These are phyloP conservation scores for Suillus fuscotomentosus DNA, from an alignment of 768 basidiomycete genomes.

Conservation along the genomic window DNA sequence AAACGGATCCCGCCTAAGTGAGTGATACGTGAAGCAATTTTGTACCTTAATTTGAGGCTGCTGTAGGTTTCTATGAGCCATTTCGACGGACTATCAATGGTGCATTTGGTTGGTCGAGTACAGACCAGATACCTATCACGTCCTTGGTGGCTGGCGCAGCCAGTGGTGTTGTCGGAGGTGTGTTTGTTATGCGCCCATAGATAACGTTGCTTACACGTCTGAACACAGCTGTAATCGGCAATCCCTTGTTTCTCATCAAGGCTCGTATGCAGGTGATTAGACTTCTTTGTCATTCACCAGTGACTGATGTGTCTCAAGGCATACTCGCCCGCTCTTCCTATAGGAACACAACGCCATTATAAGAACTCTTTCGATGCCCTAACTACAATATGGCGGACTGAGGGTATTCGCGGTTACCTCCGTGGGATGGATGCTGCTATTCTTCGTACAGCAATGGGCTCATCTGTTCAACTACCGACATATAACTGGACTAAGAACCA, in stretches of 20 bases:
- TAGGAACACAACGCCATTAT: conserved; percentile 94
- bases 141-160: conserved; percentile 85
- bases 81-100: conserved; percentile 72
- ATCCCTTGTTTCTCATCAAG: conserved; percentile 93
- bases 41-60: conserved; percentile 16
- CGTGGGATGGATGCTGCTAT: conserved; percentile 94
- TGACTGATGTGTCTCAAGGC: conserved; percentile 48
- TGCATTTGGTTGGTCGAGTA: conserved; percentile 58
- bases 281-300: neutral
- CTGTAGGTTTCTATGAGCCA: conserved; percentile 93
- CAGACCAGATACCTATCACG: conserved; percentile 69
- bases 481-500: conserved; percentile 92
- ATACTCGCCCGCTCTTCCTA: conserved; percentile 91
- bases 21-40: neutral
- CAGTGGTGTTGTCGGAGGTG: conserved; percentile 91
- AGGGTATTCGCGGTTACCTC: conserved; percentile 76
- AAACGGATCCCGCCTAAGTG: conserved; percentile 89
- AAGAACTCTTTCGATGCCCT: conserved; percentile 82
- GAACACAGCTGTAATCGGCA: conserved; percentile 67
- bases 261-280: conserved; percentile 87
- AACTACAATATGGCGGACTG: conserved; percentile 71
- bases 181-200: conserved; percentile 15
- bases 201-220: neutral
- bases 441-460: conserved; percentile 92
- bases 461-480: conserved; percentile 92